Base-by-base conservation (phyloP, 108 stramenopile species). In the Seminavis robusta region DNA sequence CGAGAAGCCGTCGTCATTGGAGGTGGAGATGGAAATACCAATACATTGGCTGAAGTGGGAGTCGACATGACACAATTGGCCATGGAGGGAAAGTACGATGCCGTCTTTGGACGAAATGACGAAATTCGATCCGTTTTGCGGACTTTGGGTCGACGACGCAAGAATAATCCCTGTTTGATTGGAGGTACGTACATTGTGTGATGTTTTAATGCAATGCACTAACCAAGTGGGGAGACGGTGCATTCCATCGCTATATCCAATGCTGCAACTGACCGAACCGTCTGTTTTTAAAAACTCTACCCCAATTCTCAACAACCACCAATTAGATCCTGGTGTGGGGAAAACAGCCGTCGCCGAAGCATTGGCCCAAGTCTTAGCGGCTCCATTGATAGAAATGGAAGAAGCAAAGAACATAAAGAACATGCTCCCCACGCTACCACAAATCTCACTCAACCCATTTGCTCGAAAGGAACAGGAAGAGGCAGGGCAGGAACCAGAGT, bases 261-360 rank as follows among this genome's bases (percentile, higher is more conserved):
- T 51, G 8, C 10, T 29, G 10, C 28, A 9, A 13, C 8, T n/a
- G n/a, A n/a, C n/a, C n/a, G n/a, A n/a, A n/a, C n/a, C n/a, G n/a
- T n/a, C n/a, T n/a, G n/a, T n/a, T n/a, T n/a, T n/a, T n/a, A n/a
- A n/a, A n/a, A n/a, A n/a, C n/a, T n/a, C n/a, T n/a, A n/a, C n/a
- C n/a, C n/a, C n/a, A n/a, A n/a, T n/a, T n/a, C n/a, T n/a, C n/a
- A n/a, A n/a, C n/a, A n/a, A n/a, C n/a, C n/a, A n/a, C n/a, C n/a
- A n/a, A n/a, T n/a, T n/a, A n/a, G n/a, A n/a, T n/a, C n/a, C n/a
- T n/a, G 86, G 86, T 45, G 86, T 90, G 3, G 88, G 88, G 9
- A 92, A 95, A 65, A 92, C 94, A 34, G 94, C 94, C 23, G 82
- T 91, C 56, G 90, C 86, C 0, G 94, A 95, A 65, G 90, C 79